A percentile compares a stretch with the other conserved stretches of the same genome.
These are phyloP conservation scores for Aspergillus floridensis DNA, from an alignment of 2,329 filamentous ascomycete genomes.

Conservation along the genomic window DNA sequence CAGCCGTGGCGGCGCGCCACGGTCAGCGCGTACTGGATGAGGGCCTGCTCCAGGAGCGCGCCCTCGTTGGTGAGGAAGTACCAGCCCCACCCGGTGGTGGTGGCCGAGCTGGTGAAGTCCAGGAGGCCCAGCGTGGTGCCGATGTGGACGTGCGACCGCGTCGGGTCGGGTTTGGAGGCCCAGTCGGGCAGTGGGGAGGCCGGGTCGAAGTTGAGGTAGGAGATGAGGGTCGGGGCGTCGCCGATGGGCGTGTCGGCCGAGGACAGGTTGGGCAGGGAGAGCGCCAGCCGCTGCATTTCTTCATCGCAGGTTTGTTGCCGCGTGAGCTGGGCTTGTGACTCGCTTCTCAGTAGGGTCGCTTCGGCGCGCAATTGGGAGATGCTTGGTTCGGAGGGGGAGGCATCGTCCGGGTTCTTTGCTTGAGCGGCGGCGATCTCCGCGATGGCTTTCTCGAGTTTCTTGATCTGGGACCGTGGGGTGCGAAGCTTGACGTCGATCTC, in stretches of 20 bases:
- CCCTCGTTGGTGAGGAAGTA: constrained; percentile 94
- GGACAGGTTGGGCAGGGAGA: constrained; percentile 83
- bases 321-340: constrained; percentile 31
- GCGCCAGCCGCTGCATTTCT: constrained; percentile 72
- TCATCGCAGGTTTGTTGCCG: constrained; percentile 38
- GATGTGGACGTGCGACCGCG: constrained; percentile 79
- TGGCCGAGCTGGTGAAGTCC: constrained; percentile 78
- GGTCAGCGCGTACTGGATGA: constrained; percentile 79
- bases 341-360: constrained; percentile 40
- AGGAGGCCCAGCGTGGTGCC: constrained; percentile 83
- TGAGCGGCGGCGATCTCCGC: constrained; percentile 31
- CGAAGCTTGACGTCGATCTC: constrained; percentile 42
- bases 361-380: constrained; percentile 34
- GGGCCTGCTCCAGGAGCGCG: constrained; percentile 88
- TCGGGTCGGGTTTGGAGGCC: constrained; percentile 23
- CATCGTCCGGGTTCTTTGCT: constrained; percentile 12
- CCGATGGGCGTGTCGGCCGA: constrained; percentile 72
- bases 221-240: constrained; percentile 61
- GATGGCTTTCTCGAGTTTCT: constrained; percentile 44
- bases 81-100: constrained; percentile 94
- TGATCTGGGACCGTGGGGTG: constrained; percentile 42
- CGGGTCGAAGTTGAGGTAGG: constrained; percentile 74
- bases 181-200: constrained; percentile 36
- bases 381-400: constrained; percentile 5
- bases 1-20: constrained; percentile 73